These are phyloP conservation scores for Forsythia suspensa DNA, from an alignment of 257 asterid species.

Conservation along the genomic window DNA sequence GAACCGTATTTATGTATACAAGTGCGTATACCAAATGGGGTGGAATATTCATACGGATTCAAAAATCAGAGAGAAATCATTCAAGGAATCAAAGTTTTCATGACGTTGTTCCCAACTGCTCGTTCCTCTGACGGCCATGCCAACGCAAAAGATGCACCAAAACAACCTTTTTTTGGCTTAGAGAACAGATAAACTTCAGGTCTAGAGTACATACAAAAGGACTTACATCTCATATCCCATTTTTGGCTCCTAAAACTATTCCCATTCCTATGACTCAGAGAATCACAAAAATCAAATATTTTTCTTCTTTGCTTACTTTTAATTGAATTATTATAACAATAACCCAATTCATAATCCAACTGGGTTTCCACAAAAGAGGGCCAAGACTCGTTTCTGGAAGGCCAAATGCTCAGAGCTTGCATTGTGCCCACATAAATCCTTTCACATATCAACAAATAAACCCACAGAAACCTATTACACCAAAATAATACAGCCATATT, in stretches of 20 bases:
- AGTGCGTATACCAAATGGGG: too few relatives aligned
- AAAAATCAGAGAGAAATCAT: constrained; percentile 5
- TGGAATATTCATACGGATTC: too few relatives aligned
- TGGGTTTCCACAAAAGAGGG: constrained; percentile 39
- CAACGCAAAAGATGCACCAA: constrained; percentile 46
- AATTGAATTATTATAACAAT: constrained; percentile 28
- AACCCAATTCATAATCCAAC: constrained; percentile 38
- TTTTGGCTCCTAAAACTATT: constrained; percentile 19
- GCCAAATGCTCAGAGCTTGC: constrained; percentile 70
- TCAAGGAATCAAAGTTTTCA: constrained; percentile 25
- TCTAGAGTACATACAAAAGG: constrained; percentile 17
- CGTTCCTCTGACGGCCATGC: constrained; percentile 53
- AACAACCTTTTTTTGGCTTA: constrained; percentile 28
- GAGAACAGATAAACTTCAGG: constrained; percentile 19
- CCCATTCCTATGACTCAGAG: constrained; percentile 22
- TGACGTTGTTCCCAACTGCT: constrained; percentile 26
- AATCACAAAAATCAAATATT: constrained; percentile 31
- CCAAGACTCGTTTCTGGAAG: constrained; percentile 46
- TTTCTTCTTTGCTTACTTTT: constrained; percentile 38
- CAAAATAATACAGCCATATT: constrained; percentile 17
- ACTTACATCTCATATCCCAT: constrained; percentile 28
- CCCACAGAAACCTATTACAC: constrained; percentile 44
- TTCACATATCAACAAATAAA: background rate
- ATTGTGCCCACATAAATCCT: constrained; percentile 37
- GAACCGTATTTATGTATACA: too few relatives aligned